These are phyloP conservation scores for Talaromyces atroroseus DNA, from an alignment of 2,329 filamentous ascomycete species.

Conservation along the genomic window DNA sequence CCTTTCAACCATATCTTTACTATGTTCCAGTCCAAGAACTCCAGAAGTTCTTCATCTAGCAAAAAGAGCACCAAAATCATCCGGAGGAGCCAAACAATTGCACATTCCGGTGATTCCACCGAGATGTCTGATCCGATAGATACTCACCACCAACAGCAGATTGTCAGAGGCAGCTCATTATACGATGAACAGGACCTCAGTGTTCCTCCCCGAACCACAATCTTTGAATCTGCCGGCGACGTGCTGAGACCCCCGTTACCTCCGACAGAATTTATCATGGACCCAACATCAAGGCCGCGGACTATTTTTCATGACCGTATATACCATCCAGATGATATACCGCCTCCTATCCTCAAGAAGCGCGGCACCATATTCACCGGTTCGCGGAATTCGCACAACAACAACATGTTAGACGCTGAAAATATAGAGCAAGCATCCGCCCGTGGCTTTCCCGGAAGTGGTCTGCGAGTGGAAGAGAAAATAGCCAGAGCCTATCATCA, in stretches of 20 bases:
- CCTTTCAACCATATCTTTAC: slow-evolving; percentile 63
- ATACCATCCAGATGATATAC: slow-evolving; percentile 91
- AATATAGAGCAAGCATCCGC: slow-evolving; percentile 16
- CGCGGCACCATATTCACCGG: slow-evolving; percentile 35
- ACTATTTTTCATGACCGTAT: slow-evolving; percentile 97
- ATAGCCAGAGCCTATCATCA: slow-evolving; percentile 93
- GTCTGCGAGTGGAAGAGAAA: slow-evolving; percentile 92
- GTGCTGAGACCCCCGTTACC: slow-evolving; percentile 86
- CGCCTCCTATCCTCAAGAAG: slow-evolving; percentile 56
- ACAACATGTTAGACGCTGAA: slow-evolving; percentile 12
- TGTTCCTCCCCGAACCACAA: slow-evolving; percentile 81
- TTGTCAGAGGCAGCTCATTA: slow-evolving; percentile 47
- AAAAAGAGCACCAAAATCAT: slow-evolving; percentile 58
- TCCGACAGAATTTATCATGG: slow-evolving; percentile 71
- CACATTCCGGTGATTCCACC: slow-evolving; percentile 21
- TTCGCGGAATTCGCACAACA: slow-evolving; percentile 17
- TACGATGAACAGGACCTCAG: slow-evolving; percentile 48
- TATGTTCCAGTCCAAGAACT: slow-evolving; percentile 61
- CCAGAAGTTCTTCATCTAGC: slow-evolving; percentile 43
- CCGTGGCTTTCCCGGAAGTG: slow-evolving; percentile 19
- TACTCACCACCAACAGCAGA: slow-evolving; percentile 19
- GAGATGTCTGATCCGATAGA: slow-evolving; percentile 8
- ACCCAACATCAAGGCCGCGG: slow-evolving; percentile 72
- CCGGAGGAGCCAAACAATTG: slow-evolving; percentile 69
- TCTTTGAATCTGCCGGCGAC: slow-evolving; percentile 93